Evolutionary conservation across 108 stramenopile species (phyloP), one percentile per base, ranked within the genome.

Genomic region (Skeletonema grethae): DNA sequence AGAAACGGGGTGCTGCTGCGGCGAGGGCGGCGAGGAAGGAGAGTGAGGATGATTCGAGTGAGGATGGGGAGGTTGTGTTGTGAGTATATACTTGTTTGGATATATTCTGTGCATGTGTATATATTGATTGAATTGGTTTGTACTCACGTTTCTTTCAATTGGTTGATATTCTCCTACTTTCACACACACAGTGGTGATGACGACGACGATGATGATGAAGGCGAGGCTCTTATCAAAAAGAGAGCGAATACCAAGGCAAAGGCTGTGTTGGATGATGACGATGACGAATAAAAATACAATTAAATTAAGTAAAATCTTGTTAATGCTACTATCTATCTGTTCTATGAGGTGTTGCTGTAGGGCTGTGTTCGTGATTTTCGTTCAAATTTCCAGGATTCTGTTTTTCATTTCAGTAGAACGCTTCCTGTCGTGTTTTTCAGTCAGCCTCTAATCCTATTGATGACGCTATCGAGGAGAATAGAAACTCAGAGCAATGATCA

Each of bases 181-280:
- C n/a, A n/a, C n/a, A n/a, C n/a, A n/a, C n/a, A n/a, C 46, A 76
- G 72, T 24, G 84, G 82, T 65, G 87, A 80, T n/a, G 84, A 87
- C 7, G 82, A 83, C 16, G 77, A 80, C 5, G 87, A 75, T 20
- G 79, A 82, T 58, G 80, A 84, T 9, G 76, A 67, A 57, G 81
- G 66, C 9, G 34, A 32, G 10, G 46, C 80, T n/a, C 59, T 73
- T 36, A 69, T 70, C 13, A 87, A 87, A n/a, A 61, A 70, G 11
- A 35, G 63, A n/a, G 57, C 59, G n/a, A 48, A 70, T 60, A 66
- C 78, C 45, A 70, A 68, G 25, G 62, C 57, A 9, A 82, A 82
- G 38, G 31, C 59, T 10, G 70, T 62, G 15, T 48, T 88, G 36
- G 67, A 78, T 66, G 87, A 88, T 69, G 85, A 88, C 39, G 83